Base-by-base conservation (phyloP, 1,284 basidiomycete genomes). In the Inonotus hispidus region DNA sequence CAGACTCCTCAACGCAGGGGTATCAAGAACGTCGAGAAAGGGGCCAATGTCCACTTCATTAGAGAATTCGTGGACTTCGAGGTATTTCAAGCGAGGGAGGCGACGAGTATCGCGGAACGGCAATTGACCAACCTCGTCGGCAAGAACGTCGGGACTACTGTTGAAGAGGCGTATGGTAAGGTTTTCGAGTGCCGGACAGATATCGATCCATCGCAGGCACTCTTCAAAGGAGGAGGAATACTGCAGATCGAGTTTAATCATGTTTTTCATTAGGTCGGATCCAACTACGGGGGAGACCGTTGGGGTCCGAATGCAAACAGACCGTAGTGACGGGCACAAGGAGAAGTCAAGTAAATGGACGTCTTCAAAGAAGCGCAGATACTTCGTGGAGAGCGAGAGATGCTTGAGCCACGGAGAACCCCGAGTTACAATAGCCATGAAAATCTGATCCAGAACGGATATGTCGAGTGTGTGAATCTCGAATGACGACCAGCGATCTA, bases 191-290 rank as follows among this genome's bases (percentile, higher is more conserved):
- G 56, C 32, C 6, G 60, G 60, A 38, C 60, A 62, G 19, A 62
- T 53, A 27, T 62, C 56, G 19, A 62, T 37, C 60, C 60, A 62
- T 16, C 32, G 60, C 4, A 62, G 50, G 29, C 60, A 62, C 4
- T 62, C 60, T 32, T 62, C 56, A 3, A 62, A 32, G 19, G 56
- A 58, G 7, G 54, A 52, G 43, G 56, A 62, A 29, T 58, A 62
- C 16, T 56, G 46, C 21, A 62, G 37, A n/a, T 62, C 50, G 19
- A 62, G 56, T 14, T 37, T 16, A 11, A 38, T 57, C 56, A 62
- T 53, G 27, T 58, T 62, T 27, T 43, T n/a, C 55, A 62, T 58
- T 14, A 29, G 14, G 10, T 32, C 32, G 8, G 56, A 41, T 25
- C 39, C 55, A 1, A 47, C 14, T 10, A 49, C 41, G 10, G 60